phyloP scores from a whole-genome alignment of 495 filamentous ascomycete species.

The Penicillium chermesinum region DNA sequence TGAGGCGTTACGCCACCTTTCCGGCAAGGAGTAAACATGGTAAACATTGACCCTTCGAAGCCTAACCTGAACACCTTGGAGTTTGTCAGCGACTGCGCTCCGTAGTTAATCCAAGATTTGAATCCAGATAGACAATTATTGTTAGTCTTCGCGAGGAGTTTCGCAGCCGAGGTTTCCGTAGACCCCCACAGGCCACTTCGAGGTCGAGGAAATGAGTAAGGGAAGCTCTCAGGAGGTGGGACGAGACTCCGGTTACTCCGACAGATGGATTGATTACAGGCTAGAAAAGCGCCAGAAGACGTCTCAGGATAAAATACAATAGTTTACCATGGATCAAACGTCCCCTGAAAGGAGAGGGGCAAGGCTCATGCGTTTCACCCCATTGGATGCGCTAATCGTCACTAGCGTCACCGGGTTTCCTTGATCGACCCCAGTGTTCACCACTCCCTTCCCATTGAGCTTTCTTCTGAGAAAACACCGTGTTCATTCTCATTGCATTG shows the following conservation, averaged over 20 bases:
- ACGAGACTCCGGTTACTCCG: too few relatives aligned
- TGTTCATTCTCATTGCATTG: constrained; percentile 10
- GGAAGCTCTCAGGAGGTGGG: not conserved
- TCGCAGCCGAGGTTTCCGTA: too few relatives aligned
- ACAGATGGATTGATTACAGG: too few relatives aligned
- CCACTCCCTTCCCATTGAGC: constrained; percentile 10
- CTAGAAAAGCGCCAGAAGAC: too few relatives aligned
- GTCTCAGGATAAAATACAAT: not conserved
- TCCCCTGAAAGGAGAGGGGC: constrained; percentile 11
- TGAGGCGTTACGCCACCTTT: too few relatives aligned
- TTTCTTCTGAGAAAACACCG: constrained; percentile 12
- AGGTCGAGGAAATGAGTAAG: not conserved
- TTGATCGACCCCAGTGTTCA: constrained; percentile 19
- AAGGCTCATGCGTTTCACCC: constrained; percentile 14
- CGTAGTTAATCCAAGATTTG: too few relatives aligned
- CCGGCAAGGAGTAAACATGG: too few relatives aligned
- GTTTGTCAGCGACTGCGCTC: too few relatives aligned
- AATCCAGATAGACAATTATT: too few relatives aligned
- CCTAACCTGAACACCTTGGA: too few relatives aligned
- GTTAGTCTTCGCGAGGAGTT: too few relatives aligned
- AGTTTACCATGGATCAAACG: not conserved
- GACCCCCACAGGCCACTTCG: not conserved
- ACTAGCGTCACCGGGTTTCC: constrained; percentile 21
- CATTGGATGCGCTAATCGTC: constrained; percentile 20
- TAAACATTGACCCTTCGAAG: too few relatives aligned